A percentile compares a stretch with the other conserved stretches of the same genome.
phyloP scores from a whole-genome alignment of 768 basidiomycete genomes.

The Astraeus odoratus region DNA sequence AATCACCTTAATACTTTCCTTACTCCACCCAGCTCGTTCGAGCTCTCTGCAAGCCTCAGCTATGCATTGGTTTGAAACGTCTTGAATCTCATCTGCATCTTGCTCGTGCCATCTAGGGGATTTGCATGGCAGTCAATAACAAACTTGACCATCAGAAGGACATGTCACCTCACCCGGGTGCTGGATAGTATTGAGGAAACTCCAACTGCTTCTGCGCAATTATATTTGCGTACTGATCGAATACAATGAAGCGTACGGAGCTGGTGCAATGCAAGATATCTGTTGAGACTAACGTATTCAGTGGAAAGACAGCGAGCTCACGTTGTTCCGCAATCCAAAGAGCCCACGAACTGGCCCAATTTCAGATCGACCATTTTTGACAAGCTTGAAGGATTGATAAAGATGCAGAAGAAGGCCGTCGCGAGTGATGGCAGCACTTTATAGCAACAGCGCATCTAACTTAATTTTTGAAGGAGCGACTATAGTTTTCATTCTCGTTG shows the following conservation, averaged over 20 bases:
- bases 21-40: slow-evolving; percentile 69
- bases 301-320: slow-evolving; percentile 33
- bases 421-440: no score
- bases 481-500: no score
- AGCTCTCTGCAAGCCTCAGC: slow-evolving; percentile 62
- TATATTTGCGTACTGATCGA: slow-evolving; percentile 82
- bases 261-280: slow-evolving; percentile 30
- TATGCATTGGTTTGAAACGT: slow-evolving; percentile 70
- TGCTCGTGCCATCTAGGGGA: slow-evolving; percentile 87
- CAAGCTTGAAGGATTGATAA: not conserved
- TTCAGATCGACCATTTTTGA: slow-evolving; percentile 34
- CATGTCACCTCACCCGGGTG: slow-evolving; percentile 56
- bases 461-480: no score
- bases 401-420: not conserved
- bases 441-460: no score
- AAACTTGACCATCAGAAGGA: not conserved
- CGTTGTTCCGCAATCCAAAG: slow-evolving; percentile 95
- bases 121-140: not conserved
- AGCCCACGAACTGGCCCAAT: slow-evolving; percentile 81
- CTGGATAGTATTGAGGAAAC: slow-evolving; percentile 89
- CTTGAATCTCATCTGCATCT: slow-evolving; percentile 76
- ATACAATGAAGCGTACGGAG: slow-evolving; percentile 87
- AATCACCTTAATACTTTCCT: slow-evolving; percentile 83
- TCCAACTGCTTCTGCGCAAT: slow-evolving; percentile 86
- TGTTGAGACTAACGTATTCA: not conserved